Evolutionary conservation across 2,329 filamentous ascomycete species (phyloP).

Genomic region (Aspergillus viridinutans): DNA sequence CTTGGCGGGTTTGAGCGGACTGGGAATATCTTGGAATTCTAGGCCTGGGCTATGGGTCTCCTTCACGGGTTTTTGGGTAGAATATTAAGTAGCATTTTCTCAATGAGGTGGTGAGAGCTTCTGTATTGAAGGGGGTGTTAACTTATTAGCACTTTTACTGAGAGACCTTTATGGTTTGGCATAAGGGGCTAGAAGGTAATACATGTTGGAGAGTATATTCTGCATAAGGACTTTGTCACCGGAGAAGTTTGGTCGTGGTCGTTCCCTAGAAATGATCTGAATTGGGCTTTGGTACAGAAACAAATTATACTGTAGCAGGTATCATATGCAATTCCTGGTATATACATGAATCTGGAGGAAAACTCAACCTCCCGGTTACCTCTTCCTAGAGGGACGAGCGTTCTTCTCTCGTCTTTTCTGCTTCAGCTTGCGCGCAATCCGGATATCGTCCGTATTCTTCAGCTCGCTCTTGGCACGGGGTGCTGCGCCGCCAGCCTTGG

Average conservation of each 20-base stretch:
- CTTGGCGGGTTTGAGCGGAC: not conserved
- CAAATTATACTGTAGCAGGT: not conserved
- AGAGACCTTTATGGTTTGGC: not conserved
- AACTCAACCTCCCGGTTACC: slow-evolving; percentile 22
- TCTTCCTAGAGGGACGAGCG: slow-evolving; percentile 69
- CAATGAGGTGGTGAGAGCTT: not conserved
- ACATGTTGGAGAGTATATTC: too few relatives aligned
- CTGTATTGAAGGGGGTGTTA: not conserved
- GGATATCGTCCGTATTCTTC: slow-evolving; percentile 76
- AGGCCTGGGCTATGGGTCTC: not conserved
- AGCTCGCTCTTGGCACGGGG: slow-evolving; percentile 74
- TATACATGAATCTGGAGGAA: not conserved
- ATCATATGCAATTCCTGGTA: not conserved
- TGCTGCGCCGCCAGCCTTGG: slow-evolving; percentile 26
- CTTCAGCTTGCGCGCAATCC: slow-evolving; percentile 72
- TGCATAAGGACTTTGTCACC: too few relatives aligned
- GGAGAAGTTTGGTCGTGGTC: too few relatives aligned
- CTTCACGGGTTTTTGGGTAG: too few relatives aligned
- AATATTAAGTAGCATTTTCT: too few relatives aligned
- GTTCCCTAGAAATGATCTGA: not conserved
- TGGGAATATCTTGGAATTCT: not conserved
- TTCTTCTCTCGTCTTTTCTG: slow-evolving; percentile 83
- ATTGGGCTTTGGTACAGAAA: not conserved
- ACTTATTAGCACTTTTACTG: not conserved
- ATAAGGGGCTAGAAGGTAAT: not conserved